Conservation (phyloP, 805 yeast species). For the Candida rishiriensis region DNA sequence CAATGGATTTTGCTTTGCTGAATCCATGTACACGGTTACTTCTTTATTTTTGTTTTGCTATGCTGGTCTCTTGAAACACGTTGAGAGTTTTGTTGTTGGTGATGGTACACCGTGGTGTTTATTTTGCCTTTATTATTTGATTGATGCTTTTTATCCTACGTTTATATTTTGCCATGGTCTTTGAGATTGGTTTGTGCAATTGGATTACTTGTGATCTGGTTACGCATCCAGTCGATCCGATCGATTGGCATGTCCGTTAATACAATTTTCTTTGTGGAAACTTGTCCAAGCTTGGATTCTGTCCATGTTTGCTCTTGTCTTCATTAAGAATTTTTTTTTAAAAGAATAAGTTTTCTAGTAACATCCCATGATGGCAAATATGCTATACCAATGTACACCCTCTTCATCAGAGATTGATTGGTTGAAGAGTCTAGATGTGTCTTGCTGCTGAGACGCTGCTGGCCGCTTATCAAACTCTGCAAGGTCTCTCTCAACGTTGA, state of each 20-base stretch:
- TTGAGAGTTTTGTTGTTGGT: too few species aligned
- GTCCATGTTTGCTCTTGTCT: too few species aligned
- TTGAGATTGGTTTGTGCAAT: background rate
- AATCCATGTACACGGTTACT: too few species aligned
- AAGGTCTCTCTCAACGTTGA: slow-evolving; percentile 15
- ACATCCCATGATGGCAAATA: background rate
- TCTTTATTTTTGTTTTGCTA: too few species aligned
- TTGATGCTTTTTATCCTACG: background rate
- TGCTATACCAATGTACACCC: background rate
- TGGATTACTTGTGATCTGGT: too few species aligned
- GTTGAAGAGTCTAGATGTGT: background rate
- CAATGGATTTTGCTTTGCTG: too few species aligned
- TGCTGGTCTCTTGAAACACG: too few species aligned
- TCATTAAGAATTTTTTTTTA: too few species aligned
- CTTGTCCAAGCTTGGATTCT: background rate
- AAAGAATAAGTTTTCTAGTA: too few species aligned
- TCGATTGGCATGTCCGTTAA: too few species aligned
- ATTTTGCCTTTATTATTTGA: background rate
- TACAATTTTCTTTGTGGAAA: background rate
- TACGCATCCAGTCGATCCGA: too few species aligned
- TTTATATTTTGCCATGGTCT: background rate
- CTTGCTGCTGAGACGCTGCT: background rate
- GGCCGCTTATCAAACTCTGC: background rate
- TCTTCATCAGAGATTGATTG: background rate
- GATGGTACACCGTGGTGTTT: too few species aligned